Evolutionary conservation across 441 rosid species (phyloP).

Genomic region (Populus hybrid): DNA sequence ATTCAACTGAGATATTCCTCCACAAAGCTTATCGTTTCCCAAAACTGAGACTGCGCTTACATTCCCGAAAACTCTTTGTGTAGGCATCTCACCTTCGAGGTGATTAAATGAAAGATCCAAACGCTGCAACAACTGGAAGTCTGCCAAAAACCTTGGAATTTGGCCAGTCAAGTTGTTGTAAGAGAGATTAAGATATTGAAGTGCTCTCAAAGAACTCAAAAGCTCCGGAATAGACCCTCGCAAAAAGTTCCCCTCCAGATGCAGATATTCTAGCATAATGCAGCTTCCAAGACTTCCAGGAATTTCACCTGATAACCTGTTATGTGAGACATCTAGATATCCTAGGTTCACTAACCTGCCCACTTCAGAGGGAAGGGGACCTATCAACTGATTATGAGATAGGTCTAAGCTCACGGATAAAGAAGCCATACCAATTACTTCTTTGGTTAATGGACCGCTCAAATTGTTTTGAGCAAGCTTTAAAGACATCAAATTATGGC

Average conservation of each 20-base stretch:
- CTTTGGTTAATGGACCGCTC: background rate
- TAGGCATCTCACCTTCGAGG: background rate
- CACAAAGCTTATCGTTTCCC: background rate
- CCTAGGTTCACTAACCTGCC: background rate
- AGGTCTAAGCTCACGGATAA: background rate
- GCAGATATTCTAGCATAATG: background rate
- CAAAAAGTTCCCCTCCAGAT: background rate
- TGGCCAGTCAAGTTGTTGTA: background rate
- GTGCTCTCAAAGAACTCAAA: background rate
- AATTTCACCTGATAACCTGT: background rate
- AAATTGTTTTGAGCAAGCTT: background rate
- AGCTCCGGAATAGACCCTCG: background rate
- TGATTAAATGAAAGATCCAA: background rate
- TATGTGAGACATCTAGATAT: background rate
- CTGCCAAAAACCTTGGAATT: background rate
- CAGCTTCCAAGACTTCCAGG: background rate
- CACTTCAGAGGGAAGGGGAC: background rate
- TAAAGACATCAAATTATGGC: background rate
- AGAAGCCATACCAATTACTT: background rate
- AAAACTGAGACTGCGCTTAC: background rate
- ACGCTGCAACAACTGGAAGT: background rate
- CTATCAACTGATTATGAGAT: background rate
- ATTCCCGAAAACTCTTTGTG: background rate
- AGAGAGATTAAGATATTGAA: background rate
- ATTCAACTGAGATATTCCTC: background rate